Percentiles rank a stretch among this genome's conserved stretches.
These are phyloP conservation scores for Erythrobasidium hasegawianum DNA, from an alignment of 1,284 basidiomycete species.

Conservation along the genomic window DNA sequence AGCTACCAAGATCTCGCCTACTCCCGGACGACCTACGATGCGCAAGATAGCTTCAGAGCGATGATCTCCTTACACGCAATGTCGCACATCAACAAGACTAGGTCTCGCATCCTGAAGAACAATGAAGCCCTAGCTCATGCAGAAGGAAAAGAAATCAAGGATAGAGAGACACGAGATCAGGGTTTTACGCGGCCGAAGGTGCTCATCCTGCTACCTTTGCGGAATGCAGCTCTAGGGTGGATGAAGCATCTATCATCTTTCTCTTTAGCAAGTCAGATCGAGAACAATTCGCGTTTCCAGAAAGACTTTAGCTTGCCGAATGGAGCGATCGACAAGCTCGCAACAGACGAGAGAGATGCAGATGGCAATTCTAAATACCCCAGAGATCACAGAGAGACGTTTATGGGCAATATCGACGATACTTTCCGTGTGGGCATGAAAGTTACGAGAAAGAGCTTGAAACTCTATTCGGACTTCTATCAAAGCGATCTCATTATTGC, in stretches of 20 bases:
- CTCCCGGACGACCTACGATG: conserved; percentile 57
- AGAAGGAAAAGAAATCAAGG: conserved; percentile 55
- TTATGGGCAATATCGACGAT: conserved; percentile 96
- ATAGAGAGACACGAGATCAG: conserved; percentile 78
- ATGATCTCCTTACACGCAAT: conserved; percentile 69
- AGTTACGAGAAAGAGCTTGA: conserved; percentile 81
- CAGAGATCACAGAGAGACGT: conserved; percentile 84
- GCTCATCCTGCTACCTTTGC: conserved; percentile 85
- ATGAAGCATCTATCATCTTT: conserved; percentile 59
- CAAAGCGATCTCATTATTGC: conserved; percentile 87
- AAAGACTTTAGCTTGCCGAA: conserved; percentile 77
- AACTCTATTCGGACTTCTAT: conserved; percentile 84
- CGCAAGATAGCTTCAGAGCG: conserved; percentile 58
- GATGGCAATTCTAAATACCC: conserved; percentile 65
- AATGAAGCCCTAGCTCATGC: conserved; percentile 79
- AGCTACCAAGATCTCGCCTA: conserved; percentile 69
- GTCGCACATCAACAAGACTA: conserved; percentile 87
- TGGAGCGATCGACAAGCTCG: conserved; percentile 76
- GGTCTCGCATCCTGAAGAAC: conserved; percentile 86
- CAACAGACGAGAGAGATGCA: conserved; percentile 45
- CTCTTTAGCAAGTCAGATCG: conserved; percentile 61
- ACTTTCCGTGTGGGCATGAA: conserved; percentile 90
- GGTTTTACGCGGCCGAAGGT: conserved; percentile 95
- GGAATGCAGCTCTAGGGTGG: conserved; percentile 81
- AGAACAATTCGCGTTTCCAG: conserved; percentile 78